Base-by-base conservation (phyloP, 805 yeast genomes). In the Kodamaea kaohsiungensis region DNA sequence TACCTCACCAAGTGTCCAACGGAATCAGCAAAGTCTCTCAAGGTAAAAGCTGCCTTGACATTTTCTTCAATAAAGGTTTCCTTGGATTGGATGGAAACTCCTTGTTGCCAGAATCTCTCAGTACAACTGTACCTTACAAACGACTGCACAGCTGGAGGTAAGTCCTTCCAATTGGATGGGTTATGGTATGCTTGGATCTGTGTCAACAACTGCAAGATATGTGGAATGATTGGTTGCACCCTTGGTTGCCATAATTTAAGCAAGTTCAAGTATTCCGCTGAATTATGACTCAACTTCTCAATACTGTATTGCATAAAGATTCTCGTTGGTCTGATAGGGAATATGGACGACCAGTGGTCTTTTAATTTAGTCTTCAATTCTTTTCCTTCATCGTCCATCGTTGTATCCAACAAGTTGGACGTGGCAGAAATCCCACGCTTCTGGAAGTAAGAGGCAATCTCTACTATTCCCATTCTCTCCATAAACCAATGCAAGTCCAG, bases 81-180 rank as follows among this genome's bases (percentile, higher is more conserved):
- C 63, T 90, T 88, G 1, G 96, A 86, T 70, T 95, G 96, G 54
- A 89, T 88, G 1, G 97, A 89, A 18, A 96, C 96, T 15, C 99
- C 99, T 56, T 91, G 96, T 66, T 96, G 98, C 99, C 99, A 95
- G 68, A 95, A 95, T 63, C 98, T 79, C 73, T 95, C 99, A 66
- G 87, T 85, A 49, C 96, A 88, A 56, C 96, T 87, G 62, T 90
- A 87, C 59, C 83, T 82, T n/a, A 93, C 97, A 75, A 96, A 93
- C 1, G 93, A 79, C 67, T 90, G 97, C 1, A 95, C 98, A 53
- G 91, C 96, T 2, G 80, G 81, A 0, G 99, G 98, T 48, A 95
- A 76, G 40, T 84, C 89, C 12, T 76, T 77, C 98, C 99, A 93
- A 68, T 93, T 93, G 10, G 79, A 87, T 0, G 98, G 97, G 64